phyloP scores from a whole-genome alignment of 2,329 filamentous ascomycete genomes.

The Monosporascus sp. region DNA sequence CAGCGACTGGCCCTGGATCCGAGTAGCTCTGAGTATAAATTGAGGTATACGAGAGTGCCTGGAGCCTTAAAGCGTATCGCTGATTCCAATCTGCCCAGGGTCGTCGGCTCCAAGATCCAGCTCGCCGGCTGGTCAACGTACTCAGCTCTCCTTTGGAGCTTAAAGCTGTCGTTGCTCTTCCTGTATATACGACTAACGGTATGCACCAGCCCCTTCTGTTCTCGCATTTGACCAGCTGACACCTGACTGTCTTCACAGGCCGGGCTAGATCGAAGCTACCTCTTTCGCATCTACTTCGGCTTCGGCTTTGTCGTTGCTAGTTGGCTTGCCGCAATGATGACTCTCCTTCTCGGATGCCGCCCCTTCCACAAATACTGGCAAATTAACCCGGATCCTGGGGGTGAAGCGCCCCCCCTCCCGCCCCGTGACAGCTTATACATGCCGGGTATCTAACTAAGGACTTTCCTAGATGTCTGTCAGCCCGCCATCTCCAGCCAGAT shows the following conservation, averaged over 20 bases:
- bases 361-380: slow-evolving; percentile 48
- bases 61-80: no score
- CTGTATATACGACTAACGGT: slow-evolving; percentile 49
- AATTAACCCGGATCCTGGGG: slow-evolving; percentile 47
- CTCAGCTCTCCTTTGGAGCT: slow-evolving; percentile 43
- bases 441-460: background rate
- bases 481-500: slow-evolving; percentile 41
- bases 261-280: slow-evolving; percentile 34
- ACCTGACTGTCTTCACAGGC: slow-evolving; percentile 22
- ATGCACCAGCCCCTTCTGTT: slow-evolving; percentile 3
- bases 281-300: slow-evolving; percentile 39
- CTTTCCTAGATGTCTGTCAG: slow-evolving; percentile 35
- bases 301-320: slow-evolving; percentile 39
- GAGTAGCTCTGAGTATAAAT: slow-evolving; percentile 35
- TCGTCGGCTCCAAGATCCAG: slow-evolving; percentile 47
- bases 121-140: slow-evolving; percentile 51
- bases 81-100: slow-evolving; percentile 18
- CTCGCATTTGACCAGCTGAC: background rate
- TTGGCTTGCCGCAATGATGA: slow-evolving; percentile 36
- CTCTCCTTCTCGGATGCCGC: slow-evolving; percentile 41
- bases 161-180: slow-evolving; percentile 49
- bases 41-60: slow-evolving; percentile 15
- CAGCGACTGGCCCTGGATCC: slow-evolving; percentile 37
- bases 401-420: slow-evolving; percentile 16
- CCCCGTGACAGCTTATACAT: slow-evolving; percentile 13